Conservation (phyloP, 331 rosid genomes). For the Acacia concinna region DNA sequence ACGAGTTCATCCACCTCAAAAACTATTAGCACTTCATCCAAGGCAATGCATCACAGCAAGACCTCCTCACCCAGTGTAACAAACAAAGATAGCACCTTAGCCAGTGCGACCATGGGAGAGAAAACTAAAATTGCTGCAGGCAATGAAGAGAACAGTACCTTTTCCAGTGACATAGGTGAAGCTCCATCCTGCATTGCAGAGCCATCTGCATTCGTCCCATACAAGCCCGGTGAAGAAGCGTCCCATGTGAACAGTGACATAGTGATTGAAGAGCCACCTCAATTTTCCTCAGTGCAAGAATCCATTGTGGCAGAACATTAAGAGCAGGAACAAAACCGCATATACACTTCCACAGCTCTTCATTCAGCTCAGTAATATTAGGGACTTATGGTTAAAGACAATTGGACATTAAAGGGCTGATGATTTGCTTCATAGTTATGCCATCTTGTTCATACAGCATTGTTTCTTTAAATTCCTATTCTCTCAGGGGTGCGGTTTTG, state of each 20-base stretch:
- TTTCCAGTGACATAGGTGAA: conserved; percentile 34
- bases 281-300: conserved; percentile 43
- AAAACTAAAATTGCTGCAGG: conserved; percentile 38
- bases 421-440: conserved; percentile 59
- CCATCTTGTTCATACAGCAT: conserved; percentile 65
- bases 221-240: conserved; percentile 41
- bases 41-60: conserved; percentile 47
- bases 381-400: conserved; percentile 47
- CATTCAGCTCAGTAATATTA: conserved; percentile 49
- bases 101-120: conserved; percentile 43
- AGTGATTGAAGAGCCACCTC: conserved; percentile 54
- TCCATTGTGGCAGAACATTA: conserved; percentile 46
- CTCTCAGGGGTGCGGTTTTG: conserved; percentile 60
- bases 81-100: conserved; percentile 32
- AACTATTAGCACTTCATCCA: conserved; percentile 43
- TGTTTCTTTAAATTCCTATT: conserved; percentile 55
- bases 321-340: conserved; percentile 37
- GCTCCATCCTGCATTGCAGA: conserved; percentile 35
- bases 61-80: conserved; percentile 39
- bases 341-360: conserved; percentile 30
- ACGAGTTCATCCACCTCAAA: conserved; percentile 47
- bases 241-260: conserved; percentile 37
- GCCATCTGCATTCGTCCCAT: conserved; percentile 35
- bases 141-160: conserved; percentile 42
- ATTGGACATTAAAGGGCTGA: conserved; percentile 57